Conservation (phyloP, 2,329 filamentous ascomycete species). For the Aspergillus terreus region DNA sequence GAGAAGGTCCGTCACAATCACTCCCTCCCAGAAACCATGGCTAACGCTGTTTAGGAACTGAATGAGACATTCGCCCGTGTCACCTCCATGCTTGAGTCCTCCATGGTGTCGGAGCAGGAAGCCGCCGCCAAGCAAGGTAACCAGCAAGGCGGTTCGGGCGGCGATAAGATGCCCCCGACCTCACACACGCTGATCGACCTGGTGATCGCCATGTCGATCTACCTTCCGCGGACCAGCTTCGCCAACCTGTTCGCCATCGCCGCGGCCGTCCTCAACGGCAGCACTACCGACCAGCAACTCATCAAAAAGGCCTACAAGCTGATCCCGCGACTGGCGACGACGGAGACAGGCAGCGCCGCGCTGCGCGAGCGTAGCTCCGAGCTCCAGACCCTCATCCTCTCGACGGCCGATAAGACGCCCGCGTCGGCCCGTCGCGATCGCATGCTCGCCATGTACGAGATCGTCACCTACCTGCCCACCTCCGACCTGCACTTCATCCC, state of each 20-base stretch:
- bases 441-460: constrained; percentile 73
- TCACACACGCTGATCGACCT: constrained; percentile 95
- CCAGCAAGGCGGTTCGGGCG: constrained; percentile 61
- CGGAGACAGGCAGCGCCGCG: constrained; percentile 70
- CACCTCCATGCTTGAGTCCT: constrained; percentile 73
- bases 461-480: constrained; percentile 74
- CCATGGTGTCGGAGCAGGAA: constrained; percentile 63
- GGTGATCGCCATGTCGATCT: constrained; percentile 91
- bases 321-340: constrained; percentile 83
- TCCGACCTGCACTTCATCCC: constrained; percentile 89
- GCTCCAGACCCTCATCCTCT: constrained; percentile 75
- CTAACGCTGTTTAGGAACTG: constrained; percentile 55
- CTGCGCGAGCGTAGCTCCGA: constrained; percentile 71
- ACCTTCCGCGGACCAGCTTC: constrained; percentile 85
- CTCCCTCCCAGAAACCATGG: not conserved
- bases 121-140: constrained; percentile 60
- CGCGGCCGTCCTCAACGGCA: constrained; percentile 71
- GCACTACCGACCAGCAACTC: constrained; percentile 70
- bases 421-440: constrained; percentile 83
- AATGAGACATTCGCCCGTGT: constrained; percentile 87
- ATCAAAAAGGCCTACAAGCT: constrained; percentile 99
- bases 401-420: constrained; percentile 78
- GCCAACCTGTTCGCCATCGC: constrained; percentile 82
- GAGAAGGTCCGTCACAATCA: constrained; percentile 41
- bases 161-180: constrained; percentile 81